These are phyloP conservation scores for Austroboletus eburneus DNA, from an alignment of 768 basidiomycete genomes.

Conservation along the genomic window DNA sequence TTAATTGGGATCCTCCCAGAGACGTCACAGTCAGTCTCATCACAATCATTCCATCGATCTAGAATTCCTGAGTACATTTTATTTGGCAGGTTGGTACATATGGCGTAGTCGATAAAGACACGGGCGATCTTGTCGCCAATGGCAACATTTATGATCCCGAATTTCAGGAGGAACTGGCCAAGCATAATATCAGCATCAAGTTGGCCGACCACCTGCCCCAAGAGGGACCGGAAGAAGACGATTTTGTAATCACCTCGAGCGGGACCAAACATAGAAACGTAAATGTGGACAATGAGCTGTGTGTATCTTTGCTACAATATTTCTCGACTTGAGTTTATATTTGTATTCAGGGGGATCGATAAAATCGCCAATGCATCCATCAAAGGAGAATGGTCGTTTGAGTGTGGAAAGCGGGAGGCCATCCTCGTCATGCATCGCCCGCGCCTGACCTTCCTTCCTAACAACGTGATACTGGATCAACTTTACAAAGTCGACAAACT, in stretches of 20 bases:
- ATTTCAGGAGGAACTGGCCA: constrained; percentile 17
- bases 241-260: constrained; percentile 22
- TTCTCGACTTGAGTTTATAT: not conserved
- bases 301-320: not conserved
- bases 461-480: constrained; percentile 18
- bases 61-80: not conserved
- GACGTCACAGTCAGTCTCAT: constrained; percentile 20
- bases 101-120: constrained; percentile 29
- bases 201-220: constrained; percentile 16
- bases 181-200: constrained; percentile 5
- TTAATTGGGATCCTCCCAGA: constrained; percentile 35
- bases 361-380: constrained; percentile 25
- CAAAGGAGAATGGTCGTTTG: constrained; percentile 32
- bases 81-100: constrained; percentile 33
- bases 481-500: constrained; percentile 26
- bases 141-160: constrained; percentile 33
- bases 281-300: constrained; percentile 15
- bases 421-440: constrained; percentile 32
- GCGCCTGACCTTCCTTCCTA: constrained; percentile 17
- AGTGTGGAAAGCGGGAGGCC: constrained; percentile 25
- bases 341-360: constrained; percentile 10
- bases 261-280: constrained; percentile 14
- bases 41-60: not conserved
- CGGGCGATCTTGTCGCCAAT: constrained; percentile 29
- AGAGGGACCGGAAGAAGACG: constrained; percentile 16